phyloP scores from a whole-genome alignment of 2,329 filamentous ascomycete genomes.

The Diaporthe citriasiana region DNA sequence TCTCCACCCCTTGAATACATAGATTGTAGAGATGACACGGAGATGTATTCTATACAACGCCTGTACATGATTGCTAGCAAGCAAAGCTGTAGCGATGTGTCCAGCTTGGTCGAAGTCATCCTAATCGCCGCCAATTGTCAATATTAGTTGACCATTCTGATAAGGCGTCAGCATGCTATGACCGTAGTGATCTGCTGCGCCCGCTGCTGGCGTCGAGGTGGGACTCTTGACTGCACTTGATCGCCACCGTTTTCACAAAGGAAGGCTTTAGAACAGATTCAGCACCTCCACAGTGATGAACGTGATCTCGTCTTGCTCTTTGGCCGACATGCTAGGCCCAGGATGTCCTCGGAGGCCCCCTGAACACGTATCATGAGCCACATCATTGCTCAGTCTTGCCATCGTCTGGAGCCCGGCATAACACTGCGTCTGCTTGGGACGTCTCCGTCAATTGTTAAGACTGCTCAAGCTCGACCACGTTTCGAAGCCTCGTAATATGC shows the following conservation, averaged over 20 bases:
- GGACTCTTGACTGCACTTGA: background rate
- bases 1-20: background rate
- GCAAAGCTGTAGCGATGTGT: background rate
- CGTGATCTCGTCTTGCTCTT: background rate
- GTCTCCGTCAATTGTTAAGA: background rate
- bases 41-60: background rate
- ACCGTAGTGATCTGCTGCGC: too few species aligned
- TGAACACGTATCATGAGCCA: background rate
- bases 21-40: background rate
- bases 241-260: background rate
- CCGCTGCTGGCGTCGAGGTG: background rate
- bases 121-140: background rate
- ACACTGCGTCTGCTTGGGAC: background rate
- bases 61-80: background rate
- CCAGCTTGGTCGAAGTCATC: background rate
- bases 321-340: background rate
- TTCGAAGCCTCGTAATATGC: background rate
- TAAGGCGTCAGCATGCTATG: background rate
- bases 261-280: background rate
- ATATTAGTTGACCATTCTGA: background rate
- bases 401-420: background rate
- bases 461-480: too few species aligned
- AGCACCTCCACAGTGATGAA: background rate
- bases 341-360: background rate
- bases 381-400: background rate